Conservation (phyloP, 148 eudicot species). For the Rhododendron williamsianum region DNA sequence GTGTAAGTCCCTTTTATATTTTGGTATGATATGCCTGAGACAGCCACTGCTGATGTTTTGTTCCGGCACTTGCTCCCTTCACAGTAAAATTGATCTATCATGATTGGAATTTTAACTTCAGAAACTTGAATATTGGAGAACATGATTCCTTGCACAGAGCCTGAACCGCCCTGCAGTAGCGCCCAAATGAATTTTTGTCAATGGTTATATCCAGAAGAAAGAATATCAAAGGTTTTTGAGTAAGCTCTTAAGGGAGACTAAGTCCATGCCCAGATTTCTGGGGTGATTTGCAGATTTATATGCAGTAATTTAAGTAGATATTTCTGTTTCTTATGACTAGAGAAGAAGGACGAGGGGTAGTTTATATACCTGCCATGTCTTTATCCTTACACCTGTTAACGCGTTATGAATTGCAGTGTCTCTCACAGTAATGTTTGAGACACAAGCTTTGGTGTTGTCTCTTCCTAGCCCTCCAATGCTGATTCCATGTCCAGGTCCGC, state of each 20-base stretch:
- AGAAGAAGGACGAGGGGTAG: not conserved
- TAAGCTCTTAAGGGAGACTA: not conserved
- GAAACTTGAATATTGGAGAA: slow-evolving; percentile 81
- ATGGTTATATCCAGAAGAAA: not conserved
- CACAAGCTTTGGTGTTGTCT: slow-evolving; percentile 73
- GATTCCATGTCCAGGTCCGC: slow-evolving; percentile 99
- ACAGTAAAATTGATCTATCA: slow-evolving; percentile 87
- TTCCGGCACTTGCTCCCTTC: slow-evolving; percentile 74
- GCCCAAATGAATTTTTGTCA: not conserved
- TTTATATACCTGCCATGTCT: slow-evolving; percentile 90
- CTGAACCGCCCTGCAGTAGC: slow-evolving; percentile 77
- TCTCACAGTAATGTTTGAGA: slow-evolving; percentile 77
- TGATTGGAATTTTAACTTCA: slow-evolving; percentile 73
- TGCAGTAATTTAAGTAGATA: too few relatives aligned
- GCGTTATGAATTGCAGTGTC: slow-evolving; percentile 60
- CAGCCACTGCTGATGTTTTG: slow-evolving; percentile 66
- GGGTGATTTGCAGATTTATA: not conserved
- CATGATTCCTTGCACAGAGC: slow-evolving; percentile 64
- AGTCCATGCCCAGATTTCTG: not conserved
- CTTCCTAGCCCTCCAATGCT: slow-evolving; percentile 96
- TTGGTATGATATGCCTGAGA: slow-evolving; percentile 74
- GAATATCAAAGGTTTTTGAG: not conserved
- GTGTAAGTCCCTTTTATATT: slow-evolving; percentile 84
- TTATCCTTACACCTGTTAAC: slow-evolving; percentile 85
- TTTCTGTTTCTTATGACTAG: not conserved